Conservation (phyloP, 1,284 basidiomycete genomes). For the Malassezia slooffiae region DNA sequence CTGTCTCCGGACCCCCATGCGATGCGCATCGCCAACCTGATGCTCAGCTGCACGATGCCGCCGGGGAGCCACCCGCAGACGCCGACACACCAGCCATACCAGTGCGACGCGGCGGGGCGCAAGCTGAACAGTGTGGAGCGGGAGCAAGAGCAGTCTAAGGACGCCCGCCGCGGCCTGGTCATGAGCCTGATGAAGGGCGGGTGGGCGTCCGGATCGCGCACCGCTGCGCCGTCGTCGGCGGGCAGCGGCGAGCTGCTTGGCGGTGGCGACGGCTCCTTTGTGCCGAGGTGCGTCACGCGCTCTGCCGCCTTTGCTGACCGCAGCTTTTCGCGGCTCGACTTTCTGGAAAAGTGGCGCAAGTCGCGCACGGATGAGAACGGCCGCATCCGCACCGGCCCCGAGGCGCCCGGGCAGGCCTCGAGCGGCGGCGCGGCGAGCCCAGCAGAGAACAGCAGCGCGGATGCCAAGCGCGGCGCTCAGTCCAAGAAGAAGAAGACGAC, state of each 20-base stretch:
- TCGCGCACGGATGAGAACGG: conserved; percentile 5
- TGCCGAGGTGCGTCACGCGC: conserved; percentile 17
- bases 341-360: conserved; percentile 34
- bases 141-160: conserved; percentile 26
- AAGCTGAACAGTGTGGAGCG: conserved; percentile 34
- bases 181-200: conserved; percentile 41
- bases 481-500: conserved; percentile 25
- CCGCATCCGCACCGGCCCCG: conserved; percentile 1
- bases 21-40: conserved; percentile 37
- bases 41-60: conserved; percentile 34
- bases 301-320: not conserved
- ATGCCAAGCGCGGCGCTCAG: conserved; percentile 23
- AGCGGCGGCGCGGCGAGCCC: conserved; percentile 23
- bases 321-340: conserved; percentile 29
- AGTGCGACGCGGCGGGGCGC: conserved; percentile 16
- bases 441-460: conserved; percentile 17
- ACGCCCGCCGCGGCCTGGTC: conserved; percentile 30
- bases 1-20: conserved; percentile 38
- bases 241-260: not conserved
- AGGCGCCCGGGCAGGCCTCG: conserved; percentile 4
- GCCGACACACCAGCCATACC: conserved; percentile 14
- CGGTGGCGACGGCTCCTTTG: conserved; percentile 10
- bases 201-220: conserved; percentile 3
- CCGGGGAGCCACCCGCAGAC: conserved; percentile 22
- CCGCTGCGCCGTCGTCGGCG: too few species aligned